Percentiles rank a stretch among this genome's conserved stretches.
phyloP scores from a whole-genome alignment of 2,329 filamentous ascomycete species.

The Zasmidium angulare region DNA sequence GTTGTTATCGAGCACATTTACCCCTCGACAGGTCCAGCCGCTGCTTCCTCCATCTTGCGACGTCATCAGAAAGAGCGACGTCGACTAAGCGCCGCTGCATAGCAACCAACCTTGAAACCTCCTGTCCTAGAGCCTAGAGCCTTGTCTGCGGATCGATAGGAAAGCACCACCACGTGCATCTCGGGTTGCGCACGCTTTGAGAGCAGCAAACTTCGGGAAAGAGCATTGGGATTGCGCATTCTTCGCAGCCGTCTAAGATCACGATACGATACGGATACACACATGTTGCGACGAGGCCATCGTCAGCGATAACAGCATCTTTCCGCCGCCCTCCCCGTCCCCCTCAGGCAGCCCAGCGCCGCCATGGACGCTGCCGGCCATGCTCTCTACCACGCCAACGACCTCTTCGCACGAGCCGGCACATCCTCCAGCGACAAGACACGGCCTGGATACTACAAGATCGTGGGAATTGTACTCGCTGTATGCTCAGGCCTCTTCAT shows the following conservation, averaged over 20 bases:
- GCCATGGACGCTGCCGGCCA: conserved; percentile 46
- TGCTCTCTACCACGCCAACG: conserved; percentile 41
- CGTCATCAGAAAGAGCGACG: neutral
- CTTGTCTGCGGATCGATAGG: neutral
- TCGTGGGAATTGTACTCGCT: conserved; percentile 81
- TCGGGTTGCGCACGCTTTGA: neutral
- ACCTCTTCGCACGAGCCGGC: conserved; percentile 48
- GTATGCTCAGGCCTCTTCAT: conserved; percentile 89
- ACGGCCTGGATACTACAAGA: conserved; percentile 69
- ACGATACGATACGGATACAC: neutral
- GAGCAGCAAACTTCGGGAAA: neutral
- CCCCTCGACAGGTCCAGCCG: neutral
- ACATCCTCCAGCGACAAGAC: conserved; percentile 19
- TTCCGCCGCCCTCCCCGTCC: conserved; percentile 8
- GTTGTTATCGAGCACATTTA: neutral
- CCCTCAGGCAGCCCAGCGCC: neutral
- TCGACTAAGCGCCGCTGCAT: neutral
- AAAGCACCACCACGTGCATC: neutral
- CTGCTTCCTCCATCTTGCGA: neutral
- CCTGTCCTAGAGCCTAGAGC: too few relatives aligned
- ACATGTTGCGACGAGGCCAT: neutral
- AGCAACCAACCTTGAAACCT: neutral
- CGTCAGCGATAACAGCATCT: conserved; percentile 4
- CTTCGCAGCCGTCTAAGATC: neutral
- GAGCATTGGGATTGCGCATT: neutral